Percentiles rank a stretch among this genome's conserved stretches.
Conservation (phyloP, 306 rosid species). For the Casuarina glauca region DNA sequence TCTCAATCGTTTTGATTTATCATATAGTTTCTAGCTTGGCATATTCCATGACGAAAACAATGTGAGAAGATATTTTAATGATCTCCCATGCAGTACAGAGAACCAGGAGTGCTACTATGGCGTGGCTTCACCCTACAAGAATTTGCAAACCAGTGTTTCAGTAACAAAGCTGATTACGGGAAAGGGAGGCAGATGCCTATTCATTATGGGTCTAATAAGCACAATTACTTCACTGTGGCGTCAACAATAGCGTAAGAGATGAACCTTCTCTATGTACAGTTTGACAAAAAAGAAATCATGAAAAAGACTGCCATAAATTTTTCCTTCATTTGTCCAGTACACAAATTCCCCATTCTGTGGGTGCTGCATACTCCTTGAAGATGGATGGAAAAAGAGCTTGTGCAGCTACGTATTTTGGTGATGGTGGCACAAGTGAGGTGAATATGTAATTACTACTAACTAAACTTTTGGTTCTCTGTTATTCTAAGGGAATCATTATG, state of each 20-base stretch:
- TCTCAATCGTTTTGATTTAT: slow-evolving; percentile 2
- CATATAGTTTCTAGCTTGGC: slow-evolving; percentile 9
- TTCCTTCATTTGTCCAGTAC: slow-evolving; percentile 47
- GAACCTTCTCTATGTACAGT: background rate
- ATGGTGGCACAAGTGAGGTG: slow-evolving; percentile 99
- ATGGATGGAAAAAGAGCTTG: slow-evolving; percentile 86
- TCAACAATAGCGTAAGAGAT: slow-evolving; percentile 81
- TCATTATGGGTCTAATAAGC: slow-evolving; percentile 87
- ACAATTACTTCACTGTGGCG: slow-evolving; percentile 77
- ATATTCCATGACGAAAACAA: slow-evolving; percentile 14
- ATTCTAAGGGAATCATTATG: slow-evolving; percentile 10
- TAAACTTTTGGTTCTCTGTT: background rate
- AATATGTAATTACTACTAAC: slow-evolving; percentile 16
- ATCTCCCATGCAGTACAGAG: slow-evolving; percentile 68
- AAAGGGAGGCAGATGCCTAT: slow-evolving; percentile 95
- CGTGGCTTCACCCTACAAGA: slow-evolving; percentile 90
- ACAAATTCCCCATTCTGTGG: slow-evolving; percentile 93
- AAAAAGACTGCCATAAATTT: slow-evolving; percentile 9
- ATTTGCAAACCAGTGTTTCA: slow-evolving; percentile 80
- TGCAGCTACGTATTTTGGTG: slow-evolving; percentile 79
- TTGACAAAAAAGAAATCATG: background rate
- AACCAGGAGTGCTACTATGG: slow-evolving; percentile 84
- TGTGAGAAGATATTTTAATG: slow-evolving; percentile 15
- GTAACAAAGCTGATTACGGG: slow-evolving; percentile 75
- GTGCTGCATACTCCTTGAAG: slow-evolving; percentile 94